Conservation (phyloP, 169 alveolate species). For the Plasmodium fragile region DNA sequence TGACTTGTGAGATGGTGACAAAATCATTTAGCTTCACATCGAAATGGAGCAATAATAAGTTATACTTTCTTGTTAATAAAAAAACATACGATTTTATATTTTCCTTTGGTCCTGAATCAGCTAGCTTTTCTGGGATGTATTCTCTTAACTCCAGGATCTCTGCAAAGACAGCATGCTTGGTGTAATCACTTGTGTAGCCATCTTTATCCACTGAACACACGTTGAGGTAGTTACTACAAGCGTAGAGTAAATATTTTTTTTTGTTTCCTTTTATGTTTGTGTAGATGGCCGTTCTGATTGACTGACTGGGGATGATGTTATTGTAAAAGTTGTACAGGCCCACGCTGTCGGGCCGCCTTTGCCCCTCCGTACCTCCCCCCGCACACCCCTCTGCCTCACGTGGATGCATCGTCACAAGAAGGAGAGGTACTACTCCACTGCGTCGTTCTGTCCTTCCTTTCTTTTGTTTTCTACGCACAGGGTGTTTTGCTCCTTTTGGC, state of each 20-base stretch:
- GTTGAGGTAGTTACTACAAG: conserved; percentile 34
- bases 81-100: conserved; percentile 55
- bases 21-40: conserved; percentile 42
- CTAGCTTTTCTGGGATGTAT: conserved; percentile 61
- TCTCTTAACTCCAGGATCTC: conserved; percentile 54
- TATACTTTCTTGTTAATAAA: conserved; percentile 46
- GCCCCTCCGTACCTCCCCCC: neutral
- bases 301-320: conserved; percentile 48
- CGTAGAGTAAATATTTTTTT: conserved; percentile 42
- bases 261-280: conserved; percentile 47
- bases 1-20: conserved; percentile 31
- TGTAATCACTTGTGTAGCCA: conserved; percentile 51
- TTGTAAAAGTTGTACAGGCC: conserved; percentile 47
- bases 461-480: neutral
- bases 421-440: neutral
- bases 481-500: neutral
- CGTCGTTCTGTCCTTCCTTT: neutral
- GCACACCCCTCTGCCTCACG: neutral
- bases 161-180: conserved; percentile 36
- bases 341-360: neutral
- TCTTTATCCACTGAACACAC: conserved; percentile 44
- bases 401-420: neutral
- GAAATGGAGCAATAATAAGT: conserved; percentile 30
- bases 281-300: conserved; percentile 51
- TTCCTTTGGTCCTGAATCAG: conserved; percentile 7